phyloP scores from a whole-genome alignment of 2,329 filamentous ascomycete species.

The Penicillium sp. region DNA sequence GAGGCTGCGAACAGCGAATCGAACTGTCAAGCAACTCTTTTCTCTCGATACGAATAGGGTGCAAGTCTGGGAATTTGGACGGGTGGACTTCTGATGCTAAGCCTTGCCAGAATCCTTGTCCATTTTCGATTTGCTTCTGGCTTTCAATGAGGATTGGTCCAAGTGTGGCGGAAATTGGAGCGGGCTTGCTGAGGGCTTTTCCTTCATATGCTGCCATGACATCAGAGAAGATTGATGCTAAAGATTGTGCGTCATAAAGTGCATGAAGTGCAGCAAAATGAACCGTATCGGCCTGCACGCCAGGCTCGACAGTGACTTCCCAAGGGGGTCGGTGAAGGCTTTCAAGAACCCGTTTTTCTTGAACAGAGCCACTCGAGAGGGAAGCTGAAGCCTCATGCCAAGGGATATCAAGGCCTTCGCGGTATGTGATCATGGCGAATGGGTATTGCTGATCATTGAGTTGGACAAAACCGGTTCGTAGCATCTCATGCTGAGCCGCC shows the following conservation, averaged over 20 bases:
- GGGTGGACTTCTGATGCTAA: conserved; percentile 52
- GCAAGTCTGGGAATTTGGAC: conserved; percentile 71
- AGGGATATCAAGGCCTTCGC: conserved; percentile 33
- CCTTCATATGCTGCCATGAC: conserved; percentile 45
- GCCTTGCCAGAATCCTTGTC: conserved; percentile 58
- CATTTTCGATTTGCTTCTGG: conserved; percentile 24
- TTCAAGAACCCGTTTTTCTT: conserved; percentile 33
- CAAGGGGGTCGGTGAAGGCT: conserved; percentile 57
- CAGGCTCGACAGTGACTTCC: conserved; percentile 51
- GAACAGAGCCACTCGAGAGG: conserved; percentile 1
- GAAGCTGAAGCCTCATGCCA: conserved; percentile 30
- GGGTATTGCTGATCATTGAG: conserved; percentile 56
- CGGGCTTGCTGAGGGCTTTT: conserved; percentile 15
- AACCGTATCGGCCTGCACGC: conserved; percentile 28
- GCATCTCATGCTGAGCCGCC: conserved; percentile 58
- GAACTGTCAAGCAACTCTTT: conserved; percentile 34
- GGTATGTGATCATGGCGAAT: conserved; percentile 70
- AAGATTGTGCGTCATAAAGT: conserved; percentile 75
- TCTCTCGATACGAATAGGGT: conserved; percentile 50
- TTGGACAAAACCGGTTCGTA: conserved; percentile 68
- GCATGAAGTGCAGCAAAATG: conserved; percentile 67
- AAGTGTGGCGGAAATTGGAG: conserved; percentile 43
- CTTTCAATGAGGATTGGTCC: conserved; percentile 43
- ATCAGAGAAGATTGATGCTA: conserved; percentile 60
- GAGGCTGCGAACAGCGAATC: conserved; percentile 37